Evolutionary conservation across 2,329 filamentous ascomycete genomes (phyloP), one percentile per base, ranked within the genome.

Genomic region (Microdochium nivale): DNA sequence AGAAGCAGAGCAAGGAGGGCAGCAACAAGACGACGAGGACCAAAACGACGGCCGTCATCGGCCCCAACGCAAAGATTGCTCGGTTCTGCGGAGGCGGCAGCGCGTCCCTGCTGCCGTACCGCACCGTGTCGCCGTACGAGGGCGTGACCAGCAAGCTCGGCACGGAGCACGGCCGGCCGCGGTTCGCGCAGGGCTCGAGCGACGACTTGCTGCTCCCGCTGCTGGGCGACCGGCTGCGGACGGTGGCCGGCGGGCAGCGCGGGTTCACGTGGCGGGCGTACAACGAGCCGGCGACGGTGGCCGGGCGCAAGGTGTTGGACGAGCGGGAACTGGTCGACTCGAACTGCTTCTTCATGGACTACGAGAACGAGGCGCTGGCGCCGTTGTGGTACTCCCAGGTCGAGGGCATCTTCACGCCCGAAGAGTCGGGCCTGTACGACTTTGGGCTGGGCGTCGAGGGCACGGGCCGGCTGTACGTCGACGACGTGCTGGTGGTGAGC

Each of bases 281-380:
- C 59, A 71, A 74, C 14, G 83, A 37, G 33, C 33, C 33, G 7
- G 7, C 33, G 7, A 14, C 8, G 33, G 14, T 37, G 7, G 33
- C 11, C 13, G 33, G 14, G 7, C 33, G 33, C 5, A 14, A 9
- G 7, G 8, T 7, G 7, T 14, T 83, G 4, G 83, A 87, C 56
- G 74, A 77, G 53, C 86, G 87, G 55, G 66, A 80, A 52, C 81
- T 81, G 2, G 63, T 71, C 23, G 78, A 83, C 10, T 86, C 82
- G 0, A 83, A 87, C 60, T 74, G 87, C 1, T 86, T 84, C 71
- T 72, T 87, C 2, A 87, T 83, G 83, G 84, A 87, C 58, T 86
- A 83, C 2, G 83, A 81, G 1, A 84, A 83, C 5, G 63, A 73
- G 23, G 71, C 83, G 54, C 74, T 84, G 14, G 78, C 82, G 0